phyloP scores from a whole-genome alignment of 306 rosid genomes.

The Sindora glabra region DNA sequence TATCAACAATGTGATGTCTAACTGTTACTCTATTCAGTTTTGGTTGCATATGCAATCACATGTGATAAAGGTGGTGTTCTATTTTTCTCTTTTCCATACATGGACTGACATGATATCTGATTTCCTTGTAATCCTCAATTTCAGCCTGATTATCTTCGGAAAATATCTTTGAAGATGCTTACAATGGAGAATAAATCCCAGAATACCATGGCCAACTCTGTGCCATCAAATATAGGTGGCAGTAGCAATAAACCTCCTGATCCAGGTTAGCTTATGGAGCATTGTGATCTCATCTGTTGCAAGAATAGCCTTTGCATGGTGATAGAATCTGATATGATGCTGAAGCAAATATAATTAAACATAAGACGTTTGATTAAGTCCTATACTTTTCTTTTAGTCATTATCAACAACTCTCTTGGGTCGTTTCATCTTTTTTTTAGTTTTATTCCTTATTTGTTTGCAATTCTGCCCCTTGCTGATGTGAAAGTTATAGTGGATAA shows the following conservation, averaged over 20 bases:
- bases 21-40: not conserved
- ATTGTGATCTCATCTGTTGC: not conserved
- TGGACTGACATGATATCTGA: not conserved
- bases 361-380: not conserved
- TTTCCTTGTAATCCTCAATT: constrained; percentile 8
- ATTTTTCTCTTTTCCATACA: not conserved
- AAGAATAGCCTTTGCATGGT: not conserved
- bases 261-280: constrained; percentile 39
- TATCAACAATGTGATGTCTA: not conserved
- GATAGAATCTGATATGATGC: not conserved
- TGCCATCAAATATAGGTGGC: constrained; percentile 40
- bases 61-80: not conserved
- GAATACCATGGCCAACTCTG: constrained; percentile 22
- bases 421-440: not conserved
- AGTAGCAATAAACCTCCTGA: constrained; percentile 56
- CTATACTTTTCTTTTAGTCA: no score
- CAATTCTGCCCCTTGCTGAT: not conserved
- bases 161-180: constrained; percentile 46
- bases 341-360: not conserved
- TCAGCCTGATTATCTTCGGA: constrained; percentile 43
- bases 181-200: constrained; percentile 69
- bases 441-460: not conserved
- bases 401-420: not conserved
- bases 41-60: not conserved
- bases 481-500: not conserved